These are phyloP conservation scores for Solanum lignicaule DNA, from an alignment of 257 asterid genomes.

Conservation along the genomic window DNA sequence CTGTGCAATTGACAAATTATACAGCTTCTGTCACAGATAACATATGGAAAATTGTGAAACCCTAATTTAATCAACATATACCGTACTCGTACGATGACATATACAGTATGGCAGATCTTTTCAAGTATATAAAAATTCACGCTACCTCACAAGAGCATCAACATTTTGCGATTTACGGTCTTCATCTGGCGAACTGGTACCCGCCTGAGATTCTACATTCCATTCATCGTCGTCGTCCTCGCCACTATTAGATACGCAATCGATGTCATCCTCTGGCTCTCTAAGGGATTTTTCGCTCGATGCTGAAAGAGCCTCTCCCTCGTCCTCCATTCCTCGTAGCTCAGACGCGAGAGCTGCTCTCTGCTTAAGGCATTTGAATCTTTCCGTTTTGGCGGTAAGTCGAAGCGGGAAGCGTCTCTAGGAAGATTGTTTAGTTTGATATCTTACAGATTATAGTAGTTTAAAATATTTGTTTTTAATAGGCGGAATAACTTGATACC, in stretches of 20 bases:
- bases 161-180: constrained; percentile 53
- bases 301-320: constrained; percentile 27
- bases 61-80: neutral
- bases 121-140: neutral
- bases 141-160: constrained; percentile 62
- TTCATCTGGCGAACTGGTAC: constrained; percentile 27
- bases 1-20: neutral
- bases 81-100: neutral
- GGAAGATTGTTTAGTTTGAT: neutral
- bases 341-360: neutral
- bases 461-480: too few species aligned
- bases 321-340: constrained; percentile 38
- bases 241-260: constrained; percentile 22
- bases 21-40: neutral
- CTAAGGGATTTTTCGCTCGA: constrained; percentile 16
- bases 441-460: too few species aligned
- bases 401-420: neutral
- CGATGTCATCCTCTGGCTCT: constrained; percentile 19
- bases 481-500: too few species aligned
- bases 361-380: neutral
- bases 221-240: constrained; percentile 29
- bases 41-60: neutral
- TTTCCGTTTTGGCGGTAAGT: neutral
- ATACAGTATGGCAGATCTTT: neutral
- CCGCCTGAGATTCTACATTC: constrained; percentile 17